phyloP scores from a whole-genome alignment of 2,329 filamentous ascomycete species.

The Aspergillus sp. region DNA sequence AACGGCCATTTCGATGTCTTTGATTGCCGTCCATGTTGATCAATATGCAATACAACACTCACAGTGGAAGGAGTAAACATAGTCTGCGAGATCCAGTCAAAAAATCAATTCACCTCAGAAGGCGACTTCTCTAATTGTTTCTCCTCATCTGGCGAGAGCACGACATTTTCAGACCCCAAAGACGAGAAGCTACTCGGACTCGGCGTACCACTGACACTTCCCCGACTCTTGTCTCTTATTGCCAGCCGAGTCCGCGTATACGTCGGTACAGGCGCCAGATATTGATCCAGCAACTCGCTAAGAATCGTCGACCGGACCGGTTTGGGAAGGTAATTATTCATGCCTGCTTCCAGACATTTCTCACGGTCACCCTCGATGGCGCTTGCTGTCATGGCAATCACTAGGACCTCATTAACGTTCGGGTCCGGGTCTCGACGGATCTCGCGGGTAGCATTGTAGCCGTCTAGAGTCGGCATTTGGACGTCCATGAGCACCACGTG shows the following conservation, averaged over 20 bases:
- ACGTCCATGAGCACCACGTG: constrained; percentile 93
- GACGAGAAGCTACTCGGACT: constrained; percentile 12
- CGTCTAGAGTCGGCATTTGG: constrained; percentile 89
- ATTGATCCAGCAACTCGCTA: constrained; percentile 70
- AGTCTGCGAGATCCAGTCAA: no score
- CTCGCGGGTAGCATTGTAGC: constrained; percentile 80
- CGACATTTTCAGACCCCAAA: constrained; percentile 11
- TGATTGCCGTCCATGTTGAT: no score
- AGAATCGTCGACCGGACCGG: constrained; percentile 84
- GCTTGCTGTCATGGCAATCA: constrained; percentile 95
- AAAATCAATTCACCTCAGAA: neutral
- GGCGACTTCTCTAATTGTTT: constrained; percentile 2
- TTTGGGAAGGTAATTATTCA: constrained; percentile 97
- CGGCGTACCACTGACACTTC: constrained; percentile 20
- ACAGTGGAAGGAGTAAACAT: no score
- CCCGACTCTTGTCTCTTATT: constrained; percentile 21
- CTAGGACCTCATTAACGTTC: constrained; percentile 70
- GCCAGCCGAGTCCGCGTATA: constrained; percentile 24
- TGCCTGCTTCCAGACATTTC: constrained; percentile 89
- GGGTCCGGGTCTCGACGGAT: constrained; percentile 70
- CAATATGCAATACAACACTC: no score
- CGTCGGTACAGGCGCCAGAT: constrained; percentile 47
- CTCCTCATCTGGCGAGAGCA: constrained; percentile 12
- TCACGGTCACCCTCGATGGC: constrained; percentile 92
- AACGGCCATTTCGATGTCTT: no score